Evolutionary conservation across 495 filamentous ascomycete species (phyloP).

Genomic region (Penicillium parvum): DNA sequence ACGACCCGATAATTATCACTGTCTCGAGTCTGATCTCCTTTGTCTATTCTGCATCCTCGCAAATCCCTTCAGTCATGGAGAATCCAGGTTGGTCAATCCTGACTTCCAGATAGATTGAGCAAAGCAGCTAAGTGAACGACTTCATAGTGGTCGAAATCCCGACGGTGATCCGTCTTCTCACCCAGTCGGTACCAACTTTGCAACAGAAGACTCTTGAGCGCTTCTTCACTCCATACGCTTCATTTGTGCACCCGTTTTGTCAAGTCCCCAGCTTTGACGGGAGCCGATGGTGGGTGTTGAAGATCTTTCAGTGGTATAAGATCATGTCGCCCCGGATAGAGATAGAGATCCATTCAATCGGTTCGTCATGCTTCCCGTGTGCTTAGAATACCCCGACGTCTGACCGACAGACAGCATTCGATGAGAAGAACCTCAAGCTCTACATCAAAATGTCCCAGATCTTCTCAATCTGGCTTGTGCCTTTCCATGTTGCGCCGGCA

Average conservation of each 20-base stretch:
- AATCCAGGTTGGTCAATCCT: constrained; percentile 32
- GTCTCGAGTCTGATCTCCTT: background rate
- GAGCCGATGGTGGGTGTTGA: constrained; percentile 56
- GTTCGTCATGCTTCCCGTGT: constrained; percentile 36
- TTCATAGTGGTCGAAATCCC: constrained; percentile 50
- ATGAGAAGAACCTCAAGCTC: constrained; percentile 56
- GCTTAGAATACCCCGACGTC: background rate
- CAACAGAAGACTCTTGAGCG: constrained; percentile 60
- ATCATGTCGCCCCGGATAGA: constrained; percentile 72
- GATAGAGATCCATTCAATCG: constrained; percentile 62
- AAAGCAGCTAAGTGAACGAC: background rate
- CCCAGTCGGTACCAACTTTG: constrained; percentile 55
- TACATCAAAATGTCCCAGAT: constrained; percentile 68
- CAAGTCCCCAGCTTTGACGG: constrained; percentile 56
- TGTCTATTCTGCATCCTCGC: background rate
- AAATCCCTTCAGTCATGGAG: constrained; percentile 4
- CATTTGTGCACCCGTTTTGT: constrained; percentile 79
- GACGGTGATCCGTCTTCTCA: constrained; percentile 60
- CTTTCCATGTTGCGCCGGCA: constrained; percentile 64
- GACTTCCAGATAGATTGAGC: background rate
- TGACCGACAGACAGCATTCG: constrained; percentile 52
- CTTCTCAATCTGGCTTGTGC: constrained; percentile 73
- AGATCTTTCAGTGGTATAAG: constrained; percentile 84
- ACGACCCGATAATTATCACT: background rate
- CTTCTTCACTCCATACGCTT: constrained; percentile 65